Conservation (phyloP, 78 protist species). For the Dictyostelium firmibasis region DNA sequence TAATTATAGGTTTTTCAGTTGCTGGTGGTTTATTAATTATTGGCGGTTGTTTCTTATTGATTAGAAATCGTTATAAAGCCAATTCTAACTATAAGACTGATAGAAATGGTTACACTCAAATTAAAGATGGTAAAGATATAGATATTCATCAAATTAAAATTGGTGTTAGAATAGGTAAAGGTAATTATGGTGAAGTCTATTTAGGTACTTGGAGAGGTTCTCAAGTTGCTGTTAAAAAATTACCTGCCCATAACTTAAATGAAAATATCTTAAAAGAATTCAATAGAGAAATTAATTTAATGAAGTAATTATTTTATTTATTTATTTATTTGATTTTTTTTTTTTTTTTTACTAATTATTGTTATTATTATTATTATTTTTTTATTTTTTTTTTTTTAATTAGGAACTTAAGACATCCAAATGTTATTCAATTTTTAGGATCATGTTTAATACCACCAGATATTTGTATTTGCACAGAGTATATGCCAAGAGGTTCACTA, state of each 20-base stretch:
- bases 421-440: conserved; percentile 83
- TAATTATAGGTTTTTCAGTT: conserved; percentile 13
- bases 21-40: conserved; percentile 8
- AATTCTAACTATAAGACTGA: not conserved
- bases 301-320: conserved; percentile 26
- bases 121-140: conserved; percentile 53
- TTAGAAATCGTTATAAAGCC: not conserved
- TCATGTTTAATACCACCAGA: conserved; percentile 75
- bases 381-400: not conserved
- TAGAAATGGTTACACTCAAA: not conserved
- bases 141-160: conserved; percentile 45
- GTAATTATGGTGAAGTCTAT: conserved; percentile 81
- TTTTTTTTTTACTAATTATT: too few relatives aligned
- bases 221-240: conserved; percentile 80
- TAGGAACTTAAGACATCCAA: conserved; percentile 79
- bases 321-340: not conserved
- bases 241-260: conserved; percentile 65
- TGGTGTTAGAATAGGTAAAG: conserved; percentile 76
- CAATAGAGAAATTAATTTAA: conserved; percentile 61
- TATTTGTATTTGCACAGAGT: conserved; percentile 83
- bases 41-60: not conserved
- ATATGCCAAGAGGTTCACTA: conserved; percentile 78
- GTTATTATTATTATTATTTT: too few relatives aligned
- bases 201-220: conserved; percentile 72
- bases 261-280: conserved; percentile 68